Conservation (phyloP, 305 asterid species). For the Fraxinus greggii region DNA sequence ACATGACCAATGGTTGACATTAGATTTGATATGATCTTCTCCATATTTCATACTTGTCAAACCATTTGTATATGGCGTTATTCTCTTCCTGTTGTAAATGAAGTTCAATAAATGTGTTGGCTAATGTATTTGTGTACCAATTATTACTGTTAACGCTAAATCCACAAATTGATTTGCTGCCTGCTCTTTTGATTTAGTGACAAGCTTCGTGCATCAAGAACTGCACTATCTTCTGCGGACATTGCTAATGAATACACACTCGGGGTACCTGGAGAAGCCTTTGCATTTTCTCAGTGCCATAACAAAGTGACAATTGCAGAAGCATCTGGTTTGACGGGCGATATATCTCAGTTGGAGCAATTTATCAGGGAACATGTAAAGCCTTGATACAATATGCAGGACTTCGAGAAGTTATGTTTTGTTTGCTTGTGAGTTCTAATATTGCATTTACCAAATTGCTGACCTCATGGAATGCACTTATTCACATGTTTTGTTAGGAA, state of each 20-base stretch:
- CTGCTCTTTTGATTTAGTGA: constrained; percentile 43
- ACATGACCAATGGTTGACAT: background rate
- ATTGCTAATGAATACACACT: constrained; percentile 55
- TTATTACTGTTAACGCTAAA: background rate
- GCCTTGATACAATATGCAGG: constrained; percentile 29
- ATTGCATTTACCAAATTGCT: background rate
- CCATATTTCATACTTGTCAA: background rate
- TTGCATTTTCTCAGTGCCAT: constrained; percentile 60
- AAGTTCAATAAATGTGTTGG: background rate
- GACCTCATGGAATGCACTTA: background rate
- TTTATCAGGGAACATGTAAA: constrained; percentile 61
- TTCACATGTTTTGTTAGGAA: background rate
- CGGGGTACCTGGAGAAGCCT: constrained; percentile 65
- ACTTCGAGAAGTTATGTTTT: background rate
- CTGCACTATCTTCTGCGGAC: constrained; percentile 75
- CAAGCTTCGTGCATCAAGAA: constrained; percentile 83
- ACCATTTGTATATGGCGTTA: background rate
- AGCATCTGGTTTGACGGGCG: constrained; percentile 61
- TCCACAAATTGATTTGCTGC: background rate
- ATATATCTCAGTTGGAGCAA: constrained; percentile 55
- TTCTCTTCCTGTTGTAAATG: background rate
- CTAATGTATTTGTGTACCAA: background rate
- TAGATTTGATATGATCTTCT: background rate
- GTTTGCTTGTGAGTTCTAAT: background rate
- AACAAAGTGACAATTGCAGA: constrained; percentile 62